Conservation (phyloP, 176 grass and related monocot genomes). For the Stipa capillata region DNA sequence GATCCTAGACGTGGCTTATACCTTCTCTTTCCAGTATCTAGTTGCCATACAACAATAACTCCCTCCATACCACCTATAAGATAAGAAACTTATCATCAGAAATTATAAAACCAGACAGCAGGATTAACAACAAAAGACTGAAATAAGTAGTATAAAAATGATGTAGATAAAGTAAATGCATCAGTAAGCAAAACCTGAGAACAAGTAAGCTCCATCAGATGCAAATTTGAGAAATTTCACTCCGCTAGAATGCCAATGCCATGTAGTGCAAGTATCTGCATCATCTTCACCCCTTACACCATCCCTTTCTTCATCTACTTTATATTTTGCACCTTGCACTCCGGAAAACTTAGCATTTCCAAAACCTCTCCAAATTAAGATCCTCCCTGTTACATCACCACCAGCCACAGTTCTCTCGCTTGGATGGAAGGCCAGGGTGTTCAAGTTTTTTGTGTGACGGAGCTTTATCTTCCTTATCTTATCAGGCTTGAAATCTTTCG, state of each 20-base stretch:
- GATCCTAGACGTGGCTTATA: constrained; percentile 87
- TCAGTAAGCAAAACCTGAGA: constrained; percentile 61
- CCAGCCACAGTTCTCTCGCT: constrained; percentile 59
- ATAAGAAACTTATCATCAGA: background rate
- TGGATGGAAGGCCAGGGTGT: constrained; percentile 77
- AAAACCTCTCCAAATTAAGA: constrained; percentile 77
- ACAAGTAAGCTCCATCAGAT: constrained; percentile 74
- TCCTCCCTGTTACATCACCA: constrained; percentile 75
- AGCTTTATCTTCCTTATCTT: constrained; percentile 84
- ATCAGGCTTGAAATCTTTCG: constrained; percentile 43
- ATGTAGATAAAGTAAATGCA: background rate
- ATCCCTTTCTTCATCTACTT: constrained; percentile 53
- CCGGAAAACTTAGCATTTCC: constrained; percentile 53
- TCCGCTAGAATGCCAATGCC: constrained; percentile 79
- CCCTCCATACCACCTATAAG: constrained; percentile 87
- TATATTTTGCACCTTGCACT: constrained; percentile 20
- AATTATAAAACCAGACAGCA: background rate
- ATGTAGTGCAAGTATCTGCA: constrained; percentile 66
- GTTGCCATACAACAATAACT: constrained; percentile 95
- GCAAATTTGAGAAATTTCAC: constrained; percentile 80
- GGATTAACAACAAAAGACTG: background rate
- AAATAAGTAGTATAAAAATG: background rate
- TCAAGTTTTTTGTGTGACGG: constrained; percentile 53
- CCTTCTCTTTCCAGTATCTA: constrained; percentile 86
- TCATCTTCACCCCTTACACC: constrained; percentile 67